Evolutionary conservation across 345 rosid species (phyloP).

Genomic region (Moricandia moricandioides): DNA sequence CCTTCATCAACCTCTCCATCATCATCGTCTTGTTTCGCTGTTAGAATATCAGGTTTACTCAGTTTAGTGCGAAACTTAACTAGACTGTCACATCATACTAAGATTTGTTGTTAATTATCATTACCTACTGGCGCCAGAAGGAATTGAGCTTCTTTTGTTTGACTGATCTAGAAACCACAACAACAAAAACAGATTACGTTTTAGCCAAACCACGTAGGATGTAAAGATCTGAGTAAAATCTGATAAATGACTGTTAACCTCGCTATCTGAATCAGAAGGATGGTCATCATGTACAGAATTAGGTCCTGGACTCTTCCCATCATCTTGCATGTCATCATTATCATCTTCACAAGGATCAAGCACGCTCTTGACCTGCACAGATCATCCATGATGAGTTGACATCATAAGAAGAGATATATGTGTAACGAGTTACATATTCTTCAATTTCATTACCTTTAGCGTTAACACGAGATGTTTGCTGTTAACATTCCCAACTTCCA

Average conservation of each 20-base stretch:
- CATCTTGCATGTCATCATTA: slow-evolving; percentile 67
- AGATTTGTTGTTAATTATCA: slow-evolving; percentile 8
- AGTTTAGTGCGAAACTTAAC: slow-evolving; percentile 14
- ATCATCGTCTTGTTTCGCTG: slow-evolving; percentile 68
- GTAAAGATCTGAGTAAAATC: neutral
- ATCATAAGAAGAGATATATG: neutral
- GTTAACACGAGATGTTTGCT: slow-evolving; percentile 91
- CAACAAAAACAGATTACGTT: neutral
- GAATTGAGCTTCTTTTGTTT: slow-evolving; percentile 56
- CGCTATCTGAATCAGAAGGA: slow-evolving; percentile 75
- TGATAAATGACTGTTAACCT: slow-evolving; percentile 48
- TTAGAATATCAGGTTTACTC: slow-evolving; percentile 27
- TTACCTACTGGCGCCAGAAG: slow-evolving; percentile 72
- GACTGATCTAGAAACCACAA: slow-evolving; percentile 55
- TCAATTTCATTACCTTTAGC: slow-evolving; percentile 56
- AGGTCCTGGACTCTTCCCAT: slow-evolving; percentile 61
- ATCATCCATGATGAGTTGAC: slow-evolving; percentile 7
- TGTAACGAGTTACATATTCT: slow-evolving; percentile 3
- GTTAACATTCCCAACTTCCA: slow-evolving; percentile 97
- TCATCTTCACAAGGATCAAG: slow-evolving; percentile 98
- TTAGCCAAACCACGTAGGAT: neutral
- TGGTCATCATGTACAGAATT: slow-evolving; percentile 58
- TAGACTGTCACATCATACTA: neutral
- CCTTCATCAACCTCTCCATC: slow-evolving; percentile 66
- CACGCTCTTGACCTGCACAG: slow-evolving; percentile 83